These are phyloP conservation scores for Aquilaria agallochum DNA, from an alignment of 441 rosid species.

Conservation along the genomic window DNA sequence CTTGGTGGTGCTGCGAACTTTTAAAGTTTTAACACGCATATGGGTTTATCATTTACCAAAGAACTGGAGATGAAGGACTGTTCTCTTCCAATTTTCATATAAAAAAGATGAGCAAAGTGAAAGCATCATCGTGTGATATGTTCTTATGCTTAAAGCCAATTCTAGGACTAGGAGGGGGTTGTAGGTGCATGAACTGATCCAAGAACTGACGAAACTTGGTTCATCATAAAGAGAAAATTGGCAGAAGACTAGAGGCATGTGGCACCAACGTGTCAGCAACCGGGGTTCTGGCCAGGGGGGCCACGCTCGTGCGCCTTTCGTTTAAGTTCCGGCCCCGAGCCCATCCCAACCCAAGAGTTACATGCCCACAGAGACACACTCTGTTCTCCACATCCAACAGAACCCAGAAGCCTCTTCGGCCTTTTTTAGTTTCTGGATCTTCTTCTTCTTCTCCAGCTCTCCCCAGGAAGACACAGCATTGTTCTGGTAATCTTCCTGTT, in stretches of 20 bases:
- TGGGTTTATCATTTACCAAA: too few species aligned
- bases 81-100: too few species aligned
- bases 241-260: slow-evolving; percentile 28
- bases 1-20: too few species aligned
- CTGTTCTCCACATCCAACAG: neutral
- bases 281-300: slow-evolving; percentile 11
- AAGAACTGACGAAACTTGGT: too few species aligned
- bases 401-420: neutral
- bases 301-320: slow-evolving; percentile 6
- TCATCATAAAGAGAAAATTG: neutral
- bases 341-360: neutral
- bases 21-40: too few species aligned
- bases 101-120: too few species aligned
- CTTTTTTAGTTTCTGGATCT: slow-evolving; percentile 3
- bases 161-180: too few species aligned
- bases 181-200: too few species aligned
- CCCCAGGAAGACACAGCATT: neutral
- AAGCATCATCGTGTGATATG: too few species aligned
- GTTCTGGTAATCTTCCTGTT: neutral
- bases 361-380: neutral
- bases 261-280: slow-evolving; percentile 38
- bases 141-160: too few species aligned
- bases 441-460: neutral
- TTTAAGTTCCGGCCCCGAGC: neutral
- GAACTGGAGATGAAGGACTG: too few species aligned